phyloP scores from a whole-genome alignment of 257 asterid species.

The Echites panduratus region DNA sequence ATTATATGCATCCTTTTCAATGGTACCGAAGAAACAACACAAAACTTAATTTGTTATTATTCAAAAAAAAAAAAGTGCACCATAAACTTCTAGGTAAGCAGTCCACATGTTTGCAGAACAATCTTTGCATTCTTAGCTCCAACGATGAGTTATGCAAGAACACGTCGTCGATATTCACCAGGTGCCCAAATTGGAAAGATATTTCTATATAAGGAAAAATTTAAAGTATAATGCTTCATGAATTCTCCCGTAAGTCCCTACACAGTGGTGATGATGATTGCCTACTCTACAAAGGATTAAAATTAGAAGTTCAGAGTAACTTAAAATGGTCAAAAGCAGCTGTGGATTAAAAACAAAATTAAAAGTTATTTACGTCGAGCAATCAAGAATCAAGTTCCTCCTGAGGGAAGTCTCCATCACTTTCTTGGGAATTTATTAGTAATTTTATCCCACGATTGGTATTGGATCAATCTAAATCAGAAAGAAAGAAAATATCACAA shows the following conservation, averaged over 20 bases:
- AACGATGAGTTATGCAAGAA: slow-evolving; percentile 1
- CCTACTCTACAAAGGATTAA: too few species aligned
- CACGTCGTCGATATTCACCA: slow-evolving; percentile 29
- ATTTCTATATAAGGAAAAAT: slow-evolving; percentile 35
- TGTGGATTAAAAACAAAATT: too few species aligned
- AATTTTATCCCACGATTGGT: slow-evolving; percentile 36
- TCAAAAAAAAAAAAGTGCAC: too few species aligned
- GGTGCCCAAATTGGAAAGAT: slow-evolving; percentile 49
- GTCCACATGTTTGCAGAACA: too few species aligned
- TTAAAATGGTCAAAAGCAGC: too few species aligned
- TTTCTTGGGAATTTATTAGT: slow-evolving; percentile 42
- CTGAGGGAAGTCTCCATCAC: slow-evolving; percentile 49
- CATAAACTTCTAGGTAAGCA: background rate
- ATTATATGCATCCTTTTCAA: too few species aligned
- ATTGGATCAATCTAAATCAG: slow-evolving; percentile 34
- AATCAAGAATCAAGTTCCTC: slow-evolving; percentile 22
- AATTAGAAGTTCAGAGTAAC: too few species aligned
- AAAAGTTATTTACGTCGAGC: too few species aligned
- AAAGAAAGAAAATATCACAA: too few species aligned
- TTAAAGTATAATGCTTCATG: slow-evolving; percentile 35
- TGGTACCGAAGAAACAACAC: too few species aligned
- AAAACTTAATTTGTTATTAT: too few species aligned
- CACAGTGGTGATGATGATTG: background rate
- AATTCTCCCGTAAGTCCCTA: slow-evolving; percentile 42
- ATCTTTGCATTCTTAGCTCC: background rate